A percentile compares a stretch with the other conserved stretches of the same genome.
Evolutionary conservation across 2,329 filamentous ascomycete genomes (phyloP).

Genomic region (Pseudogymnoascus sp.): DNA sequence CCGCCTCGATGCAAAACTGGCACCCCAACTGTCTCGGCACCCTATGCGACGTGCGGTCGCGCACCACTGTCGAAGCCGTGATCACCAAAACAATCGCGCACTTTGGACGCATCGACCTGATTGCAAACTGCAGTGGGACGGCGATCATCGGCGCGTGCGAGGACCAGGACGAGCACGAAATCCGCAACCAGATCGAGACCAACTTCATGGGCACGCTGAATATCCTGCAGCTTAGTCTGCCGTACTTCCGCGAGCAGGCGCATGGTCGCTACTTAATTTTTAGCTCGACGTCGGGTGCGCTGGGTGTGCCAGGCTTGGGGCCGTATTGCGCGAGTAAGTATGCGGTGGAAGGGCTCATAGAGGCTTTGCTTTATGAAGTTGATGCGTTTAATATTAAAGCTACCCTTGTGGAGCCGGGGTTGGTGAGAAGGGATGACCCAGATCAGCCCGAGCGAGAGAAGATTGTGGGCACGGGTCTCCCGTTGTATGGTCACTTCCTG

Average conservation of each 20-base stretch:
- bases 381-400: slow-evolving; percentile 88
- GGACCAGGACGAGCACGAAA: slow-evolving; percentile 90
- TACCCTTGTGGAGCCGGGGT: slow-evolving; percentile 83
- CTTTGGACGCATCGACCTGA: slow-evolving; percentile 78
- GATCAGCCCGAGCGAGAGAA: slow-evolving; percentile 35
- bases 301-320: slow-evolving; percentile 88
- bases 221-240: slow-evolving; percentile 81
- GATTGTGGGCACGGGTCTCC: slow-evolving; percentile 35
- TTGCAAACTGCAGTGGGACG: slow-evolving; percentile 91
- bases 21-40: slow-evolving; percentile 66
- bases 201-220: slow-evolving; percentile 95
- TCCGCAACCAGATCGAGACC: slow-evolving; percentile 93
- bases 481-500: slow-evolving; percentile 84
- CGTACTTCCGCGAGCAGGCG: slow-evolving; percentile 72
- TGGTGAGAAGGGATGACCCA: slow-evolving; percentile 79
- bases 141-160: slow-evolving; percentile 93
- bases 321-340: slow-evolving; percentile 97
- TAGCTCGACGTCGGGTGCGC: slow-evolving; percentile 80
- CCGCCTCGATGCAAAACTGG: slow-evolving; percentile 62
- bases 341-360: slow-evolving; percentile 88
- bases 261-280: slow-evolving; percentile 86
- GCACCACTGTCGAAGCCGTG: slow-evolving; percentile 65
- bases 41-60: slow-evolving; percentile 83
- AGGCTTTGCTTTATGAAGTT: slow-evolving; percentile 94
- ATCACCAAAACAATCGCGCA: slow-evolving; percentile 61